Evolutionary conservation across 129 eudicot species (phyloP).

Genomic region (Saussurea involucrata): DNA sequence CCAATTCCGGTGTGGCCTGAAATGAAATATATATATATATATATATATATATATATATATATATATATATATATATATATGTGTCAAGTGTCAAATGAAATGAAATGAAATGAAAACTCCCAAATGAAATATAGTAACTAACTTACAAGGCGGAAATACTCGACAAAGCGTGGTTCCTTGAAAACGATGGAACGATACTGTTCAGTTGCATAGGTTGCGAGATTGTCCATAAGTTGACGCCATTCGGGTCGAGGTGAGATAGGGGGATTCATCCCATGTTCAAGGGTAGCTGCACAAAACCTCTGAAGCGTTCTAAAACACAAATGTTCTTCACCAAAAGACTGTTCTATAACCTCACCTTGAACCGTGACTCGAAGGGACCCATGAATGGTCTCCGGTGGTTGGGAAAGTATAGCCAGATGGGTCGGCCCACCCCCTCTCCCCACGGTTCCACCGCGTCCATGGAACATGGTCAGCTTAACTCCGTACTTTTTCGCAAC

Average conservation of each 20-base stretch:
- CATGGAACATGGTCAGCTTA: constrained; percentile 94
- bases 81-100: too few relatives aligned
- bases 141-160: constrained; percentile 95
- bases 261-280: constrained; percentile 95
- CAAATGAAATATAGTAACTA: too few relatives aligned
- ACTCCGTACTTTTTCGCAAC: constrained; percentile 78
- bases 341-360: constrained; percentile 98
- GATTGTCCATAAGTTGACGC: constrained; percentile 88
- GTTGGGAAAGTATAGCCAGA: constrained; percentile 93
- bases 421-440: constrained; percentile 99
- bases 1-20: constrained; percentile 91
- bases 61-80: too few relatives aligned
- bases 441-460: constrained; percentile 98
- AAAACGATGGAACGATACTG: constrained; percentile 85
- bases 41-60: too few relatives aligned
- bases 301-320: constrained; percentile 96
- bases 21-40: not conserved
- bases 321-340: constrained; percentile 94
- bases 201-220: constrained; percentile 72
- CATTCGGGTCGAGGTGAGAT: constrained; percentile 85
- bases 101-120: too few relatives aligned
- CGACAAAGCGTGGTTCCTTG: constrained; percentile 90
- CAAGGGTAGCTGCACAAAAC: constrained; percentile 92
- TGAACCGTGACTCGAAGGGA: constrained; percentile 92
- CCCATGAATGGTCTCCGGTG: constrained; percentile 89